Evolutionary conservation across 2,329 filamentous ascomycete species (phyloP).

Genomic region (Monosporascus sp.): DNA sequence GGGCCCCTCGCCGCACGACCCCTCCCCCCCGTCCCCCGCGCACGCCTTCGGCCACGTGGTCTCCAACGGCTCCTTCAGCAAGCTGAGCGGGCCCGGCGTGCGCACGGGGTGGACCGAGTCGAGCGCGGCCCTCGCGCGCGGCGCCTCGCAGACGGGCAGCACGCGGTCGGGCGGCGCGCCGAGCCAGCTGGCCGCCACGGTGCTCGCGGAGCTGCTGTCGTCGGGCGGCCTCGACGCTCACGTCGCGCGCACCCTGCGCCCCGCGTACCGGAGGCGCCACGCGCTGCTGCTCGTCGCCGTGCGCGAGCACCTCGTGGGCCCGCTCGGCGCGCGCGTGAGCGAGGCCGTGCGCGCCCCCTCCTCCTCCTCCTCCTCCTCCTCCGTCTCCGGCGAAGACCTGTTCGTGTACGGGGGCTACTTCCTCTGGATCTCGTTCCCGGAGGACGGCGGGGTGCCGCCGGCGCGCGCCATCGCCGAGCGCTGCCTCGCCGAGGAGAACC

Average conservation of each 20-base stretch:
- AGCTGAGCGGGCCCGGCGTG: constrained; percentile 75
- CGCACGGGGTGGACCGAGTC: constrained; percentile 87
- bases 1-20: constrained; percentile 40
- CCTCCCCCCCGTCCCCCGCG: constrained; percentile 8
- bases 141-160: constrained; percentile 47
- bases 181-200: constrained; percentile 46
- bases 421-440: constrained; percentile 68
- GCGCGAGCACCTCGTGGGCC: constrained; percentile 46
- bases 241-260: constrained; percentile 36
- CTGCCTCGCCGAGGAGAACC: constrained; percentile 56
- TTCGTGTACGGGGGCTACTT: constrained; percentile 75
- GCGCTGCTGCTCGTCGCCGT: constrained; percentile 54
- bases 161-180: constrained; percentile 55
- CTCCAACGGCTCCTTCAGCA: constrained; percentile 87
- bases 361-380: too few relatives aligned
- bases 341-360: constrained; percentile 16
- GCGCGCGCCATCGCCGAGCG: constrained; percentile 50
- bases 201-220: constrained; percentile 44
- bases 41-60: constrained; percentile 68
- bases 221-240: constrained; percentile 39
- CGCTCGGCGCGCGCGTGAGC: constrained; percentile 50
- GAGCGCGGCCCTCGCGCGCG: constrained; percentile 39
- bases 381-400: constrained; percentile 22
- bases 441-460: constrained; percentile 33
- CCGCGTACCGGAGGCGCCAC: constrained; percentile 41